These are phyloP conservation scores for Barnettozyma vustinii DNA, from an alignment of 805 yeast genomes.

Conservation along the genomic window DNA sequence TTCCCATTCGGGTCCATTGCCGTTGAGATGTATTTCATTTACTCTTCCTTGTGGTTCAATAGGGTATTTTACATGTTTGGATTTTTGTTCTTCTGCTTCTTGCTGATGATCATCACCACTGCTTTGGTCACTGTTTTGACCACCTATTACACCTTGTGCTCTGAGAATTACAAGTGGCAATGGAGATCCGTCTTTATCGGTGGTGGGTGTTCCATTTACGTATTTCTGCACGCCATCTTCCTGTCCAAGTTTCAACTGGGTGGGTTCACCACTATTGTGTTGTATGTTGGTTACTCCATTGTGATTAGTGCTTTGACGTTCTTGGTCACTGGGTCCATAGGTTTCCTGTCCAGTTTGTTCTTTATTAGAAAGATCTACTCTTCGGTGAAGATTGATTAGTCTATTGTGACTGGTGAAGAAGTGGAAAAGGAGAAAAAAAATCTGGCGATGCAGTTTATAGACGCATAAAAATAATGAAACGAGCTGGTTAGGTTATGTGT, in stretches of 20 bases:
- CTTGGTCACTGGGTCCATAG: conserved; percentile 82
- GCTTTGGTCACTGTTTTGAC: conserved; percentile 73
- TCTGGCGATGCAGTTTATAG: not conserved
- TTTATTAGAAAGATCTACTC: conserved; percentile 77
- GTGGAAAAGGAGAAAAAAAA: not conserved
- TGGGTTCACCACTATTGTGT: conserved; percentile 68
- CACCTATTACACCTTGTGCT: conserved; percentile 77
- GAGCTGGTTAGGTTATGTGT: not conserved
- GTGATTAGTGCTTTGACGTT: conserved; percentile 68
- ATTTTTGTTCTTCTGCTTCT: conserved; percentile 80
- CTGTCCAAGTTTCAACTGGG: conserved; percentile 66
- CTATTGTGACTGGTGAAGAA: not conserved
- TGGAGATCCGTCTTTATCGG: conserved; percentile 88
- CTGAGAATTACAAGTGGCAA: conserved; percentile 96
- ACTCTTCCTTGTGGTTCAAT: conserved; percentile 90
- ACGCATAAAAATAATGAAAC: not conserved
- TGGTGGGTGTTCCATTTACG: conserved; percentile 84
- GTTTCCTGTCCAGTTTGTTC: conserved; percentile 67
- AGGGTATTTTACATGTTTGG: conserved; percentile 97
- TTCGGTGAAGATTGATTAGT: conserved; percentile 78
- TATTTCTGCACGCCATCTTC: conserved; percentile 76
- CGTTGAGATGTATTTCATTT: conserved; percentile 89
- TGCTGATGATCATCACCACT: conserved; percentile 79
- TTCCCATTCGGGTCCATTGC: conserved; percentile 95
- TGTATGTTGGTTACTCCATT: conserved; percentile 79